These are phyloP conservation scores for Pichia gijzeniarum DNA, from an alignment of 805 yeast species.

Conservation along the genomic window DNA sequence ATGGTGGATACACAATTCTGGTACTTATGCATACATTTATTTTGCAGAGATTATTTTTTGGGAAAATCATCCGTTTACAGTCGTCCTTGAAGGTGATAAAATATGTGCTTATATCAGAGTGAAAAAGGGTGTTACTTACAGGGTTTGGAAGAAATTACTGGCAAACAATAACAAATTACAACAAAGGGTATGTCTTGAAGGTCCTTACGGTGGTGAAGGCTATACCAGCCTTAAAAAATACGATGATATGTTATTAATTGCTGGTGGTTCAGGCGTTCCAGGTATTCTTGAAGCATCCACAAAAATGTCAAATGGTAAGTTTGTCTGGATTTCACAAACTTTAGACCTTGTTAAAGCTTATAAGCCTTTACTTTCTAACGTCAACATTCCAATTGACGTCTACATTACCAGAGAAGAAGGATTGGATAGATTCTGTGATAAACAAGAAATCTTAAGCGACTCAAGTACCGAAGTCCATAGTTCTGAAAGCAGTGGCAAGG, in stretches of 20 bases:
- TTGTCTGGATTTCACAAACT: slow-evolving; percentile 57
- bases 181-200: slow-evolving; percentile 43
- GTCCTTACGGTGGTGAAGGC: slow-evolving; percentile 54
- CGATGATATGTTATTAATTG: slow-evolving; percentile 46
- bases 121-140: slow-evolving; percentile 48
- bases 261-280: slow-evolving; percentile 72
- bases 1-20: slow-evolving; percentile 45
- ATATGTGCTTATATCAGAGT: slow-evolving; percentile 38
- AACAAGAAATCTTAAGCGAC: background rate
- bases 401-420: slow-evolving; percentile 33
- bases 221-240: slow-evolving; percentile 41
- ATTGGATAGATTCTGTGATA: background rate
- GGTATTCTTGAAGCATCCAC: slow-evolving; percentile 39
- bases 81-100: slow-evolving; percentile 34
- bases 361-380: slow-evolving; percentile 24
- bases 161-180: slow-evolving; percentile 7
- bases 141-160: slow-evolving; percentile 29
- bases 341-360: slow-evolving; percentile 41
- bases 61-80: slow-evolving; percentile 72
- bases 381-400: slow-evolving; percentile 26
- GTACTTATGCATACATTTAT: slow-evolving; percentile 52
- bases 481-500: background rate
- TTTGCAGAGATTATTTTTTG: slow-evolving; percentile 48
- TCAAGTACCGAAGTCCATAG: background rate
- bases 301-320: slow-evolving; percentile 31